Evolutionary conservation across 2,329 filamentous ascomycete genomes (phyloP), one percentile per base, ranked within the genome.

Genomic region (Hymenoscyphus fraxineus): DNA sequence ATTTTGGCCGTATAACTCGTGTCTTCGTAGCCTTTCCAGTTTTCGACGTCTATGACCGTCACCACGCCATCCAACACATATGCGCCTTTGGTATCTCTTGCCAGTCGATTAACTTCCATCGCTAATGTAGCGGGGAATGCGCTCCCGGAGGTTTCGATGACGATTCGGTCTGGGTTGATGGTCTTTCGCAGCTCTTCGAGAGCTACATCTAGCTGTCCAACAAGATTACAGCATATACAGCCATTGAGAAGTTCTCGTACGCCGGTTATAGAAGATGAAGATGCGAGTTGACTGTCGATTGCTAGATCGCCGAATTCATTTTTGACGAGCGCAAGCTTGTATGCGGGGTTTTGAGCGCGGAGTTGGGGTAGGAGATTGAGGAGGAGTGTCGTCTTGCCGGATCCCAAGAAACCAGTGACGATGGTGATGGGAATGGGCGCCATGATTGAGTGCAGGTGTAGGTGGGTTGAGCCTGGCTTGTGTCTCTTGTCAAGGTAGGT

Each of bases 141-240:
- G 35, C 66, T 70, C 0, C 95, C 95, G 47, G 87, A 91, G 2
- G 95, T 99, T 82, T 99, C 95, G 76, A 99, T 88, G 61, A 99
- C 87, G 77, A 99, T 95, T 63, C 95, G 86, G 75, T 97, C 91
- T 0, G 93, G 94, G 62, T 65, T 64, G 40, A 82, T 76, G 15
- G 76, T 76, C 31, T 80, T 77, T 60, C 85, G 84, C 51, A 99
- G 87, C 73, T 95, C 88, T 55, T 84, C 79, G 19, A 99, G 87
- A 1, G 94, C 93, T 58, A 90, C 87, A 65, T 87, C 86, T 7
- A 99, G 86, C 77, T 96, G 92, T 16, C 95, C 95, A 66, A 99
- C 94, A 32, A 98, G 89, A 76, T 98, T 98, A 81, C 95, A 99
- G 85, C 95, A 99, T 78, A 99, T 98, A 80, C 95, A 98, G 70